Evolutionary conservation across 768 basidiomycete genomes (phyloP).

Genomic region (Daedalea quercina): DNA sequence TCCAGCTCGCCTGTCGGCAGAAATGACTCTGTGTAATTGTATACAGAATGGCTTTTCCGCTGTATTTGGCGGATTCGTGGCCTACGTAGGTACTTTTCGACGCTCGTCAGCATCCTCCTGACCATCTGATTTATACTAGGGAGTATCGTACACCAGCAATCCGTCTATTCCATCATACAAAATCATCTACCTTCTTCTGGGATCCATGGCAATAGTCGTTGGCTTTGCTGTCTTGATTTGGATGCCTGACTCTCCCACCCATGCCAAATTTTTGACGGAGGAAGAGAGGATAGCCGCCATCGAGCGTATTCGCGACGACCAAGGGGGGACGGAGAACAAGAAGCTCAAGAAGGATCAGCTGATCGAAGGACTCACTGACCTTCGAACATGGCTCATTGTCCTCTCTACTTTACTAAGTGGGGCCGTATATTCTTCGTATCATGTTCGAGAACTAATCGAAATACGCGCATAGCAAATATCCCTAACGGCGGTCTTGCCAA

Average conservation of each 20-base stretch:
- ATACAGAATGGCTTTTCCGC: constrained; percentile 17
- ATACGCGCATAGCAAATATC: constrained; percentile 42
- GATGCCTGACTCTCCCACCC: constrained; percentile 62
- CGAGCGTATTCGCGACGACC: constrained; percentile 60
- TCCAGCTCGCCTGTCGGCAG: too few species aligned
- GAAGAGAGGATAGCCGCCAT: constrained; percentile 58
- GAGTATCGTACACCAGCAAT: constrained; percentile 12
- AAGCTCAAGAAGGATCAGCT: constrained; percentile 53
- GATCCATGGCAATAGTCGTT: constrained; percentile 52
- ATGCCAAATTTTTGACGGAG: constrained; percentile 46
- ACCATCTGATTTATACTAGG: constrained; percentile 1
- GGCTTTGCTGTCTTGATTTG: constrained; percentile 50
- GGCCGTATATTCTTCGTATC: constrained; percentile 14
- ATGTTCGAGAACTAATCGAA: not conserved
- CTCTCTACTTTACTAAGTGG: constrained; percentile 52
- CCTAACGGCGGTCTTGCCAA: constrained; percentile 67
- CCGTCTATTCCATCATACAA: constrained; percentile 49
- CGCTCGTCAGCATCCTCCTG: not conserved
- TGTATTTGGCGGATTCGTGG: constrained; percentile 58
- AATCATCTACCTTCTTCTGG: constrained; percentile 55
- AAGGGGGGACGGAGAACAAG: constrained; percentile 61
- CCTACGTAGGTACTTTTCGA: constrained; percentile 29
- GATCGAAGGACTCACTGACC: constrained; percentile 48
- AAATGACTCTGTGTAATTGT: too few species aligned
- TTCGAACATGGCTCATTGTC: constrained; percentile 61